phyloP scores from a whole-genome alignment of 352 stramenopile genomes.

The Globisporangium acanthophoron region DNA sequence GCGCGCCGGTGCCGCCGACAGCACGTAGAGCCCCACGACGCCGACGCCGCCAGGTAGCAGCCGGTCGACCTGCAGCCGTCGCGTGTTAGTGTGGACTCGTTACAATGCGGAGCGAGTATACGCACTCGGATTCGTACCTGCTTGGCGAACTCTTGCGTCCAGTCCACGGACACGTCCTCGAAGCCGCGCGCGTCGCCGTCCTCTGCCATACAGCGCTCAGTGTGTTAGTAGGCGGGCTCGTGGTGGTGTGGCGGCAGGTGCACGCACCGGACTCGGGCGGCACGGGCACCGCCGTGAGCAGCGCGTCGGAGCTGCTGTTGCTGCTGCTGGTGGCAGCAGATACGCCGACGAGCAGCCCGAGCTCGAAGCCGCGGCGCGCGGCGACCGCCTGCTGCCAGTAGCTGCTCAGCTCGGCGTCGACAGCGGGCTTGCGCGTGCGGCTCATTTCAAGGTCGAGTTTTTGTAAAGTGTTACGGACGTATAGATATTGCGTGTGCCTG shows the following conservation, averaged over 20 bases:
- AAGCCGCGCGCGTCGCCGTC: constrained; percentile 27
- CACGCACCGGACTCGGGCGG: constrained; percentile 36
- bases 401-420: constrained; percentile 20
- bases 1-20: constrained; percentile 22
- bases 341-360: constrained; percentile 56
- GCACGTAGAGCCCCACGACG: constrained; percentile 54
- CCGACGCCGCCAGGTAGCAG: constrained; percentile 51
- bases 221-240: too few species aligned
- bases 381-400: constrained; percentile 19
- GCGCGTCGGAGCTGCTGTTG: constrained; percentile 18
- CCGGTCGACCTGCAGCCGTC: constrained; percentile 28
- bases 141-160: constrained; percentile 56
- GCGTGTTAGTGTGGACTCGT: too few species aligned
- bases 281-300: constrained; percentile 44
- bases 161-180: constrained; percentile 55
- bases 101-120: too few species aligned
- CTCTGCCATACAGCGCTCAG: constrained; percentile 11
- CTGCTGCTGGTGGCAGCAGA: constrained; percentile 9
- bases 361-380: constrained; percentile 31
- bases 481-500: too few species aligned
- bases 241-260: background rate
- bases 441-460: constrained; percentile 15
- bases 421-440: constrained; percentile 17
- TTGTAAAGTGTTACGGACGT: background rate
- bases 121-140: constrained; percentile 19